Evolutionary conservation across 305 asterid genomes (phyloP).

Genomic region (Fraxinus baroniana): DNA sequence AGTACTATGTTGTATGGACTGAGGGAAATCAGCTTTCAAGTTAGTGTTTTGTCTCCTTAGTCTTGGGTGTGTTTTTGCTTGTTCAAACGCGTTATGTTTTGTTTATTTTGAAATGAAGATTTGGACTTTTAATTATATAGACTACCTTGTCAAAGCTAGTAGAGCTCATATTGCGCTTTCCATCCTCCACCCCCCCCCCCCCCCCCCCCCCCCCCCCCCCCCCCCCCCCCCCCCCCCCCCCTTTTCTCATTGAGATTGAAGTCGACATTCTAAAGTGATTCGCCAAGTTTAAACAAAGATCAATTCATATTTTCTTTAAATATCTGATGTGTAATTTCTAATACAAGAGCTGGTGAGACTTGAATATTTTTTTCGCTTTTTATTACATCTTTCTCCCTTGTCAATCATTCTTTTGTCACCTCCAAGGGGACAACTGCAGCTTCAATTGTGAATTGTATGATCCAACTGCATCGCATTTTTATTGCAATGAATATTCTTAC

Average conservation of each 20-base stretch:
- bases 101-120: neutral
- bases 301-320: too few relatives aligned
- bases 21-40: constrained; percentile 5
- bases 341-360: neutral
- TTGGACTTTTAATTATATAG: neutral
- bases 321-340: neutral
- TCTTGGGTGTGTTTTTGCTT: constrained; percentile 6
- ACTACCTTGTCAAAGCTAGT: too few relatives aligned
- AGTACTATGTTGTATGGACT: neutral
- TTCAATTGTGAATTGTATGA: too few relatives aligned
- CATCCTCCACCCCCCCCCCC: too few relatives aligned
- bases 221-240: too few relatives aligned
- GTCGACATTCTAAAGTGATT: too few relatives aligned
- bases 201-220: too few relatives aligned
- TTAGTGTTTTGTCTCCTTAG: constrained; percentile 13
- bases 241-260: too few relatives aligned
- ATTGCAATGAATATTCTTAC: neutral
- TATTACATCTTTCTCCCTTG: neutral
- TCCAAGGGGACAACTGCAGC: too few relatives aligned
- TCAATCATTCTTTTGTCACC: neutral
- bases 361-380: neutral
- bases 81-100: neutral
- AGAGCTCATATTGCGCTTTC: too few relatives aligned
- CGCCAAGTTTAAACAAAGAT: too few relatives aligned
- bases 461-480: too few relatives aligned